These are phyloP conservation scores for Dioscorea alata DNA, from an alignment of 106 monocot species.

Conservation along the genomic window DNA sequence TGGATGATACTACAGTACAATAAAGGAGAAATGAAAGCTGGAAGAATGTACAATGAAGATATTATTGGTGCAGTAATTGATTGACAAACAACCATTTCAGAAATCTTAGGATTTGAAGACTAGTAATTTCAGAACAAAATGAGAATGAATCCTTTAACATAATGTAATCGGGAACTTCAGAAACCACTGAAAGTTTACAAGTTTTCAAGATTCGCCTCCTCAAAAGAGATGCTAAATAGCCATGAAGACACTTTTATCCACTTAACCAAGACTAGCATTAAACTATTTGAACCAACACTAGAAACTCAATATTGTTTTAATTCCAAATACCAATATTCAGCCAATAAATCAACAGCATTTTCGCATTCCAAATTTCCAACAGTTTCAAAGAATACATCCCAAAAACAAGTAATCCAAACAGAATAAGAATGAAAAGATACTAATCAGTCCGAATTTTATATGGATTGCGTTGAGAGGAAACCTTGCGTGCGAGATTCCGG, in stretches of 20 bases:
- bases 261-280: not conserved
- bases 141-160: not conserved
- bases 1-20: slow-evolving; percentile 81
- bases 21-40: not conserved
- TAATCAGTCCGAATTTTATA: not conserved
- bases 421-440: not conserved
- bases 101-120: not conserved
- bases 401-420: not conserved
- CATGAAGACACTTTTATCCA: not conserved
- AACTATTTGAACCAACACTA: not conserved
- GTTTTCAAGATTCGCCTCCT: not conserved
- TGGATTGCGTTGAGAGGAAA: not conserved
- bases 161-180: not conserved
- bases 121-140: not conserved
- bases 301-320: not conserved
- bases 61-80: not conserved
- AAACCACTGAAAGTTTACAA: not conserved
- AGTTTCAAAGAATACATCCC: not conserved
- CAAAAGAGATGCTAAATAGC: no score
- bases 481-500: slow-evolving; percentile 62
- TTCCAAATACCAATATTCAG: not conserved
- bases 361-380: not conserved
- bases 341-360: not conserved
- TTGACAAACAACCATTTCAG: no score
- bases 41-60: not conserved